Evolutionary conservation across 805 yeast genomes (phyloP).

Genomic region (Sugiyamaella valdiviana): DNA sequence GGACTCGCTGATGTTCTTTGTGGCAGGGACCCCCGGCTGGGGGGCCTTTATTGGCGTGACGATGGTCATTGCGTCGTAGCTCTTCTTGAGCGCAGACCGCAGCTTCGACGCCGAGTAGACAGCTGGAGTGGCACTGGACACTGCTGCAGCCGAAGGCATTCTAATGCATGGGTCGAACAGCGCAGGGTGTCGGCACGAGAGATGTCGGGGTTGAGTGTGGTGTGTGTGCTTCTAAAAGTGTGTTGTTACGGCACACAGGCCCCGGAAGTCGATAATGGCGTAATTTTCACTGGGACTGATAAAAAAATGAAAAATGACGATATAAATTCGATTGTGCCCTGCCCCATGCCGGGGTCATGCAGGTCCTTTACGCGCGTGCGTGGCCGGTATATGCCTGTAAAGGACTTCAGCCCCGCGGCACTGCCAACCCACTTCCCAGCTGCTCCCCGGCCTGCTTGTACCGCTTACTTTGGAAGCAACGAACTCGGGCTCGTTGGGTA

Average conservation of each 20-base stretch:
- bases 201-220: too few species aligned
- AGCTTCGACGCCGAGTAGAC: background rate
- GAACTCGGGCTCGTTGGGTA: too few species aligned
- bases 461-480: too few species aligned
- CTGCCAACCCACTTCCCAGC: background rate
- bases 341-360: background rate
- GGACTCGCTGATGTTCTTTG: conserved; percentile 7
- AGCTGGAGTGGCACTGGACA: background rate
- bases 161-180: background rate
- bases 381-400: background rate
- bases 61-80: background rate
- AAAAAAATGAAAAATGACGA: background rate
- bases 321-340: too few species aligned
- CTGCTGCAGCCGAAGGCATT: background rate
- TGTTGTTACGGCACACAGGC: background rate
- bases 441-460: too few species aligned
- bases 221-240: background rate
- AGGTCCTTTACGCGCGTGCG: background rate
- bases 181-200: too few species aligned
- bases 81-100: background rate
- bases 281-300: background rate
- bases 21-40: background rate
- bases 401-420: too few species aligned
- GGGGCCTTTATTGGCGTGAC: too few species aligned
- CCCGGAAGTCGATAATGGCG: background rate